These are phyloP conservation scores for Sporothrix curviconia DNA, from an alignment of 2,329 filamentous ascomycete genomes.

Conservation along the genomic window DNA sequence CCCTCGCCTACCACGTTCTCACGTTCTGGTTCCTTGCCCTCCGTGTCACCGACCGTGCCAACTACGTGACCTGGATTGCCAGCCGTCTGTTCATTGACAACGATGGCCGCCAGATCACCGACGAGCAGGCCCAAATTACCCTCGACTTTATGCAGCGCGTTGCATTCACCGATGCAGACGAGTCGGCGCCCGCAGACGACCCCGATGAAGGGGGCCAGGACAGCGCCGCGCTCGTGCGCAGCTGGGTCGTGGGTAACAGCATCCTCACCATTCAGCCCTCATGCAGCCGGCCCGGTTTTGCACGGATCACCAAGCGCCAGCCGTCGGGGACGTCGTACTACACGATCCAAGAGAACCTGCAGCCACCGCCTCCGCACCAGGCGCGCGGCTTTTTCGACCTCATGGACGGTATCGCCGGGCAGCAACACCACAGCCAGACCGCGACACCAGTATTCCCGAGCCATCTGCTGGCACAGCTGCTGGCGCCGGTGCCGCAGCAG, in stretches of 20 bases:
- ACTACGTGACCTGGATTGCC: slow-evolving; percentile 83
- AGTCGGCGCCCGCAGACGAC: slow-evolving; percentile 52
- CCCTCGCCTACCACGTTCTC: slow-evolving; percentile 89
- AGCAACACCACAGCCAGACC: slow-evolving; percentile 34
- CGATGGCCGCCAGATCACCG: slow-evolving; percentile 66
- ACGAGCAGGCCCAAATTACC: slow-evolving; percentile 89
- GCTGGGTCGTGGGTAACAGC: slow-evolving; percentile 68
- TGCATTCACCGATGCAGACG: slow-evolving; percentile 76
- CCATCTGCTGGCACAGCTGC: slow-evolving; percentile 63
- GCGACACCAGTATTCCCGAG: slow-evolving; percentile 63
- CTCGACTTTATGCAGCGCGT: slow-evolving; percentile 92
- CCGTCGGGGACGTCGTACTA: slow-evolving; percentile 61
- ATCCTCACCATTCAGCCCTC: slow-evolving; percentile 67
- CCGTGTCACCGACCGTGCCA: slow-evolving; percentile 74
- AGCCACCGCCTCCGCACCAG: slow-evolving; percentile 52
- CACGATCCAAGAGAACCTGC: slow-evolving; percentile 53
- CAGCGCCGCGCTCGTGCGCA: slow-evolving; percentile 52
- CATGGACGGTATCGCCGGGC: slow-evolving; percentile 14
- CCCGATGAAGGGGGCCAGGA: slow-evolving; percentile 59
- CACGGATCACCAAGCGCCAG: slow-evolving; percentile 64
- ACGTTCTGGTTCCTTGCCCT: slow-evolving; percentile 94
- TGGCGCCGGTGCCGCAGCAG: slow-evolving; percentile 55
- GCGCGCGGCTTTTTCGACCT: background rate
- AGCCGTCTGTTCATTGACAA: slow-evolving; percentile 77
- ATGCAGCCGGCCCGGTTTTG: slow-evolving; percentile 56